Conservation (phyloP, 1,284 basidiomycete genomes). For the Vanrija sp. region DNA sequence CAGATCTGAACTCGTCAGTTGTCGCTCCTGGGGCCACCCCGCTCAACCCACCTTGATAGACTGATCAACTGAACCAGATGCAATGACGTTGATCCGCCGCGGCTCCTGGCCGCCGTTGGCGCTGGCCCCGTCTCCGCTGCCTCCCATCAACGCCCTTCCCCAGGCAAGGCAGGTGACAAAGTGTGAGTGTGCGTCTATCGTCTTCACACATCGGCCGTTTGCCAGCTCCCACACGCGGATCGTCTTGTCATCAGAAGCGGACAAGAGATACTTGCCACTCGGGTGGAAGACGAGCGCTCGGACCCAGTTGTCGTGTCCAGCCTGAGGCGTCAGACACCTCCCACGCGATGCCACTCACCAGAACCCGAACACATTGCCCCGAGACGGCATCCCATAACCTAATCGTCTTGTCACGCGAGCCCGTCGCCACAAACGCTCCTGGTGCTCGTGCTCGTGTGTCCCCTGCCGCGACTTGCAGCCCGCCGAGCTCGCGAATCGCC, state of each 20-base stretch:
- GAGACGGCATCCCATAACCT: constrained; percentile 77
- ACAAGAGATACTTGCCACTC: constrained; percentile 76
- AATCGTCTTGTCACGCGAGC: constrained; percentile 81
- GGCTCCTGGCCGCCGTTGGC: constrained; percentile 47
- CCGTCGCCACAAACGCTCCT: constrained; percentile 68
- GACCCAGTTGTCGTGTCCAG: constrained; percentile 80
- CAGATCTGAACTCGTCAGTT: constrained; percentile 11
- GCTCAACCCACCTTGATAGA: constrained; percentile 48
- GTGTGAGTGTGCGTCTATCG: constrained; percentile 77
- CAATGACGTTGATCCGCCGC: constrained; percentile 70
- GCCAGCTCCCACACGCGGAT: constrained; percentile 82
- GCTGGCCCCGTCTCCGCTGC: constrained; percentile 24
- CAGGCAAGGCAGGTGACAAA: constrained; percentile 79
- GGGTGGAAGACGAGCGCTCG: constrained; percentile 79
- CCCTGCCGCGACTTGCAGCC: constrained; percentile 57
- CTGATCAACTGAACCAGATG: constrained; percentile 76
- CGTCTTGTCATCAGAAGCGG: constrained; percentile 85
- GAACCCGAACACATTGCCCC: constrained; percentile 66
- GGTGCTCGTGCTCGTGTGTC: constrained; percentile 47
- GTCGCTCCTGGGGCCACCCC: not conserved
- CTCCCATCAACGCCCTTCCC: constrained; percentile 60
- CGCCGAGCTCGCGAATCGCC: constrained; percentile 71
- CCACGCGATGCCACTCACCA: constrained; percentile 51
- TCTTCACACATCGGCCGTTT: constrained; percentile 71
- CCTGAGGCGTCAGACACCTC: constrained; percentile 44